These are phyloP conservation scores for Tylopilus sp. DNA, from an alignment of 768 basidiomycete genomes.

Conservation along the genomic window DNA sequence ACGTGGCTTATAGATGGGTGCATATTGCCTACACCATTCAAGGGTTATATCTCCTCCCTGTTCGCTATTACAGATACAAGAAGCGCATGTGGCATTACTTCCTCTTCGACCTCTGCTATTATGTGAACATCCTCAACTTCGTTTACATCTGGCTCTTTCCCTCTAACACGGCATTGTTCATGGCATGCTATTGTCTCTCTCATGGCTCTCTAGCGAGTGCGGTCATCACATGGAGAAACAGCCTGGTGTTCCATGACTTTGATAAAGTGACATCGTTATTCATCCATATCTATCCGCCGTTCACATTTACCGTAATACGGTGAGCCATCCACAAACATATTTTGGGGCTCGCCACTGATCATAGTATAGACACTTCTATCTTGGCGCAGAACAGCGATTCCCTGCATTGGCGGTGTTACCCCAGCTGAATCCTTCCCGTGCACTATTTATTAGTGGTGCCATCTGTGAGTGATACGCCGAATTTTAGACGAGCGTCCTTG, in stretches of 20 bases:
- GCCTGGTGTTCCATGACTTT: conserved; percentile 94
- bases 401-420: conserved; percentile 76
- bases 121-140: conserved; percentile 87
- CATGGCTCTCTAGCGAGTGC: conserved; percentile 91
- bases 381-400: conserved; percentile 73
- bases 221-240: conserved; percentile 98
- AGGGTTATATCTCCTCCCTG: conserved; percentile 73
- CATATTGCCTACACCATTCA: conserved; percentile 85
- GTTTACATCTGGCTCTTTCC: conserved; percentile 92
- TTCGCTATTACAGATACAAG: conserved; percentile 86
- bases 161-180: conserved; percentile 69
- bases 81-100: conserved; percentile 93
- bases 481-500: conserved; percentile 8
- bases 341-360: conserved; percentile 4
- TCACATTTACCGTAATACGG: conserved; percentile 90
- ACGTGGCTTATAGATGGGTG: conserved; percentile 63
- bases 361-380: conserved; percentile 76
- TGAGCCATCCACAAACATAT: conserved; percentile 32
- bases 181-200: conserved; percentile 90
- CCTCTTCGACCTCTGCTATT: conserved; percentile 91
- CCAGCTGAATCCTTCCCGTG: conserved; percentile 63
- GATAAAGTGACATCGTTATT: conserved; percentile 97
- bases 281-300: conserved; percentile 91
- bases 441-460: conserved; percentile 73
- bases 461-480: conserved; percentile 59